A percentile compares a stretch with the other conserved stretches of the same genome.
These are phyloP conservation scores for Pythium rhizo-oryzae DNA, from an alignment of 352 stramenopile genomes.

Conservation along the genomic window DNA sequence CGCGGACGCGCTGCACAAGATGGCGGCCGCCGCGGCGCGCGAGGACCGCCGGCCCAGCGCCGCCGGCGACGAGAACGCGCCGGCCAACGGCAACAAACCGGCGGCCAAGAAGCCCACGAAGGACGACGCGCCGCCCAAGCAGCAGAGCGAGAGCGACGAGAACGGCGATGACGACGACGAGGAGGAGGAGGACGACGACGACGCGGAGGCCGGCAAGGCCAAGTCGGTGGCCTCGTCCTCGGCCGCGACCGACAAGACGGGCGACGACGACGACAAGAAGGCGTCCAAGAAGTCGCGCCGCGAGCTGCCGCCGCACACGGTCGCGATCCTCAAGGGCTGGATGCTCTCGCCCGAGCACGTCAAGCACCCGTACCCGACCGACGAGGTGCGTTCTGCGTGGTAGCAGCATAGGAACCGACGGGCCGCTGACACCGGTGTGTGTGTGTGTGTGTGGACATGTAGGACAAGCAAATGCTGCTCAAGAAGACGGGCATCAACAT, in stretches of 20 bases:
- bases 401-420: too few relatives aligned
- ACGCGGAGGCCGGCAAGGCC: conserved; percentile 23
- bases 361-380: conserved; percentile 89
- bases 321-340: conserved; percentile 87
- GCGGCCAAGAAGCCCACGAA: background rate
- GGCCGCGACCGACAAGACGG: conserved; percentile 21
- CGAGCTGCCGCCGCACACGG: conserved; percentile 81
- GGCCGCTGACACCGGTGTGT: too few relatives aligned
- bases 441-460: too few relatives aligned
- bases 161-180: conserved; percentile 33
- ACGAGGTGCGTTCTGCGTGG: conserved; percentile 78
- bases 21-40: conserved; percentile 14
- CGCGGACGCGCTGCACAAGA: conserved; percentile 23
- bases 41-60: background rate
- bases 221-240: conserved; percentile 16
- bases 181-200: conserved; percentile 36
- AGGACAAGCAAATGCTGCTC: conserved; percentile 91
- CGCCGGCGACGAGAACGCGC: conserved; percentile 21
- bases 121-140: conserved; percentile 1
- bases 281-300: conserved; percentile 76
- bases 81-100: conserved; percentile 24
- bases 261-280: conserved; percentile 48
- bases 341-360: conserved; percentile 90
- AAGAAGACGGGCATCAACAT: conserved; percentile 91
- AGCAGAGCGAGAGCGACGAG: conserved; percentile 25